Conservation (phyloP, 164 flowering plant genomes). For the Houttuynia cordata region DNA sequence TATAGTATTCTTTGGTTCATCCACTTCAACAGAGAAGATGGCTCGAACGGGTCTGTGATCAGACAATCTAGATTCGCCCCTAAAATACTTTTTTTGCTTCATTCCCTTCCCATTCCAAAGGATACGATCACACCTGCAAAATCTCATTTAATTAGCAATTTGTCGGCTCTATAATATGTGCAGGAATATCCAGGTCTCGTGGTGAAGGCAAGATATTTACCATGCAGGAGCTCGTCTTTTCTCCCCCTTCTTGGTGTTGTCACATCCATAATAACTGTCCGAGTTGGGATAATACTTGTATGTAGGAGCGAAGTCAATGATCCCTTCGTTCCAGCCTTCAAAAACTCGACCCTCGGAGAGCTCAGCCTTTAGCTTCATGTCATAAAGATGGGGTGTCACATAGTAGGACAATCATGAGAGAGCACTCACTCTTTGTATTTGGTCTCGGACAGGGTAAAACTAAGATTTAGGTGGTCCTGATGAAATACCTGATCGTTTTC, state of each 20-base stretch:
- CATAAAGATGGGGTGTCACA: neutral
- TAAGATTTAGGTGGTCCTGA: no score
- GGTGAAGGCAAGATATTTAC: conserved; percentile 19
- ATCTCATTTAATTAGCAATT: neutral
- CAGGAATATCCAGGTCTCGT: neutral
- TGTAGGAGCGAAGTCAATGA: conserved; percentile 70
- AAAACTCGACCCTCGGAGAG: conserved; percentile 28
- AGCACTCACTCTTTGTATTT: no score
- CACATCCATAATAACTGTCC: conserved; percentile 53
- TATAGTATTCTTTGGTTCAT: conserved; percentile 17
- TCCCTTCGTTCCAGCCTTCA: conserved; percentile 76
- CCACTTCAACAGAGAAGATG: conserved; percentile 45
- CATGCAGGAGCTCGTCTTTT: conserved; percentile 84
- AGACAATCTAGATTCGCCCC: conserved; percentile 70
- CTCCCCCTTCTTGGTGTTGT: conserved; percentile 40
- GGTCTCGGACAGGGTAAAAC: no score
- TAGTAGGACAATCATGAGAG: neutral
- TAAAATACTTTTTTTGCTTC: conserved; percentile 48
- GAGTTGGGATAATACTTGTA: conserved; percentile 60
- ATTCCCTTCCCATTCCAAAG: conserved; percentile 76
- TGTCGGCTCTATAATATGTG: neutral
- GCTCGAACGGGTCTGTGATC: conserved; percentile 88
- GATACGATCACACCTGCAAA: conserved; percentile 80
- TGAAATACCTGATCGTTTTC: conserved; percentile 22
- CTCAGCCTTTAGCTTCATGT: conserved; percentile 40